Evolutionary conservation across 371 early-diverging fungal genomes (phyloP), one percentile per base, ranked within the genome.

Genomic region (Syncephalastrum racemosum): DNA sequence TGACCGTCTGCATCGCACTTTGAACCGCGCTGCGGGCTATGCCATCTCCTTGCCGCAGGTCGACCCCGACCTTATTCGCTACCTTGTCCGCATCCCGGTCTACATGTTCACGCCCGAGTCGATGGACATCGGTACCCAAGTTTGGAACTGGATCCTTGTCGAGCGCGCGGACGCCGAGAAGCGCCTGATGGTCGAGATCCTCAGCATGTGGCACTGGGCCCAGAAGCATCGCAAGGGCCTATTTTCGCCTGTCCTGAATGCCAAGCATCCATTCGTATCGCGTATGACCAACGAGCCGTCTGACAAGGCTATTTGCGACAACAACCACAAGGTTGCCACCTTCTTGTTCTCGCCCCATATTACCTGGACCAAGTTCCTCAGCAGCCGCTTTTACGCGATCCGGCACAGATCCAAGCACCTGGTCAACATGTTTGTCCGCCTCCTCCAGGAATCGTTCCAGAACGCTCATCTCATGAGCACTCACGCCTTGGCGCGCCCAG

Each of bases 201-300:
- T 89, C 4, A 75, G 83, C 8, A 83, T 89, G 23, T 97, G 98
- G 98, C 83, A 83, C 22, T 90, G 88, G 83, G 84, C 90, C n/a
- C 80, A 87, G 19, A 72, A 83, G 43, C 81, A 89, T 44, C 76
- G 85, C 27, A 87, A 87, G 53, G 98, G 98, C 4, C 53, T 93
- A 27, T 93, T 91, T 59, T 85, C 86, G 7, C 62, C 80, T 18
- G 56, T 65, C 12, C 54, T 86, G 14, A 77, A 86, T 54, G 70
- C 87, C 6, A 78, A 79, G 43, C 87, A 90, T 64, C 95, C 96
- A 3, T 96, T 97, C 74, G 84, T 85, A 10, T 81, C 81, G 54
- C 88, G 86, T 57, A 95, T 97, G 93, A 89, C 90, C 14, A 96
- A 97, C 67, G 84, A 90, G 3, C 94, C 96, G 1, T 90, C 96